Conservation (phyloP, 1,284 basidiomycete species). For the Schizopora paradoxa region DNA sequence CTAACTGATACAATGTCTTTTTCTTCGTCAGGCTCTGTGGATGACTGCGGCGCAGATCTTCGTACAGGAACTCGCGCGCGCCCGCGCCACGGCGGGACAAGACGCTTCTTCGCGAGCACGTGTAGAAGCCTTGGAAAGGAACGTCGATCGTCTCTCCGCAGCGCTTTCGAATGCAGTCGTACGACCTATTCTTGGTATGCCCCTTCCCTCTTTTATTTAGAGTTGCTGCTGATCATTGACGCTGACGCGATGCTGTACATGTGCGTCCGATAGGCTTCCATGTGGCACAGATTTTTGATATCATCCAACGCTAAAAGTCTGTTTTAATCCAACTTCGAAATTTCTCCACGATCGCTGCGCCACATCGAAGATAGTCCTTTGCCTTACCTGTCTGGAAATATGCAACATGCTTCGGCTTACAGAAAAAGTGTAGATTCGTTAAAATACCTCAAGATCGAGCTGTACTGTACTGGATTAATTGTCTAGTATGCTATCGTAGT, state of each 20-base stretch:
- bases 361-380: too few relatives aligned
- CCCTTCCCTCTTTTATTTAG: background rate
- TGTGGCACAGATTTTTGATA: background rate
- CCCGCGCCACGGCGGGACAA: background rate
- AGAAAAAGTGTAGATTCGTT: too few relatives aligned
- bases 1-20: background rate
- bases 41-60: constrained; percentile 24
- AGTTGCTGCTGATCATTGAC: background rate
- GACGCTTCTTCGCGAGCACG: too few relatives aligned
- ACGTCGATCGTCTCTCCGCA: background rate
- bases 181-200: background rate
- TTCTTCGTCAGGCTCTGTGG: constrained; percentile 24
- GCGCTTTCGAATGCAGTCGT: background rate
- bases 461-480: too few relatives aligned
- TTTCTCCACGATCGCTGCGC: too few relatives aligned
- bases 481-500: too few relatives aligned
- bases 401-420: too few relatives aligned
- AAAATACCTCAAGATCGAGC: too few relatives aligned
- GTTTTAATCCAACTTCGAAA: too few relatives aligned
- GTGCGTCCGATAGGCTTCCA: background rate
- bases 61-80: constrained; percentile 21
- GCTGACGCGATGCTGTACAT: background rate
- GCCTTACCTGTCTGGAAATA: too few relatives aligned
- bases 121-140: background rate
- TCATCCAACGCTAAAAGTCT: too few relatives aligned